These are phyloP conservation scores for Bondarzewia mesenterica DNA, from an alignment of 1,284 basidiomycete genomes.

Conservation along the genomic window DNA sequence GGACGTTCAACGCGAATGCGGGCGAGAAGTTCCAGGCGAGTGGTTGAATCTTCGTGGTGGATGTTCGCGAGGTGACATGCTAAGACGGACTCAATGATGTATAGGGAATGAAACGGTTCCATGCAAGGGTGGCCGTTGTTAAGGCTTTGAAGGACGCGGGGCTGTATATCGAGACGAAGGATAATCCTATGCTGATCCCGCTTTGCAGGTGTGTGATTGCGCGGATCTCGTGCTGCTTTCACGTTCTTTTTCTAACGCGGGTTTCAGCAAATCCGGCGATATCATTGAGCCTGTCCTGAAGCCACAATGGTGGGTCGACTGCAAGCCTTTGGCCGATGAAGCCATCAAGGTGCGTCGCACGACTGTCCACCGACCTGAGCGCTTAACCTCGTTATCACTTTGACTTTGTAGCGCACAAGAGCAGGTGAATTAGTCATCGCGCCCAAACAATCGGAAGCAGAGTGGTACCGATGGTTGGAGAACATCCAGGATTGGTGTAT, in stretches of 20 bases:
- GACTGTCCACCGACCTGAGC: neutral
- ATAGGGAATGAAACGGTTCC: conserved; percentile 96
- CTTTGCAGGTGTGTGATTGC: conserved; percentile 62
- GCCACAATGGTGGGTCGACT: conserved; percentile 99
- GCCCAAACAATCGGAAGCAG: conserved; percentile 83
- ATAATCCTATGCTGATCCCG: conserved; percentile 94
- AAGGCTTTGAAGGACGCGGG: conserved; percentile 83
- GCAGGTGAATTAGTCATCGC: conserved; percentile 81
- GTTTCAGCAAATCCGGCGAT: conserved; percentile 83
- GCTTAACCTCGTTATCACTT: neutral
- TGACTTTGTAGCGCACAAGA: conserved; percentile 57
- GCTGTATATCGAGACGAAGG: conserved; percentile 86
- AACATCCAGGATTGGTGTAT: conserved; percentile 99
- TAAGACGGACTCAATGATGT: neutral
- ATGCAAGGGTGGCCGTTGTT: conserved; percentile 81
- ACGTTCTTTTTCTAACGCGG: neutral
- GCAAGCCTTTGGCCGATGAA: conserved; percentile 87
- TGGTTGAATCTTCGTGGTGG: neutral
- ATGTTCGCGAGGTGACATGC: neutral
- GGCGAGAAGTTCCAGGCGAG: conserved; percentile 69
- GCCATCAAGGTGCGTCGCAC: conserved; percentile 61
- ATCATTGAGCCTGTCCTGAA: conserved; percentile 95
- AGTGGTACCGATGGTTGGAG: conserved; percentile 97
- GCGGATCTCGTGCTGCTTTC: neutral
- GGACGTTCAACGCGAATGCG: conserved; percentile 90